Evolutionary conservation across 2,329 filamentous ascomycete genomes (phyloP).

Genomic region (Penicillium sp.): DNA sequence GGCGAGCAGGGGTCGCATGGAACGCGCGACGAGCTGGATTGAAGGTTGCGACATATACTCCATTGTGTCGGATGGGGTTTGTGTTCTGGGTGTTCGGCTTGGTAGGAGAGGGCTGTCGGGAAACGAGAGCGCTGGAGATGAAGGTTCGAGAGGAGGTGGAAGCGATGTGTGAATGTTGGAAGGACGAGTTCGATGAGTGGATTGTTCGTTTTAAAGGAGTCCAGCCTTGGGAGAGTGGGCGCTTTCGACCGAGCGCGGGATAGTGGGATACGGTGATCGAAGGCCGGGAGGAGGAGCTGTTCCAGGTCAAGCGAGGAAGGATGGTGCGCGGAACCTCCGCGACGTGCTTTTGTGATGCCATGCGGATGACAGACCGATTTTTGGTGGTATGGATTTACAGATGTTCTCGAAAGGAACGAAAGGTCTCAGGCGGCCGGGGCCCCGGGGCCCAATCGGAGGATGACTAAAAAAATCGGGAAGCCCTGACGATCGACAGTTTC

Average conservation of each 20-base stretch:
- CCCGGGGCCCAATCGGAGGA: conserved; percentile 2
- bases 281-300: conserved; percentile 37
- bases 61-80: conserved; percentile 47
- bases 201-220: conserved; percentile 24
- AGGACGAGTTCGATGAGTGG: conserved; percentile 12
- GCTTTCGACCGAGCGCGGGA: conserved; percentile 25
- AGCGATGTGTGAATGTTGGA: conserved; percentile 16
- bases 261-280: conserved; percentile 31
- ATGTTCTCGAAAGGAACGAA: not conserved
- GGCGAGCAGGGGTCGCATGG: conserved; percentile 63
- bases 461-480: conserved; percentile 8
- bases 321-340: conserved; percentile 46
- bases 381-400: not conserved
- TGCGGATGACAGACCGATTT: conserved; percentile 20
- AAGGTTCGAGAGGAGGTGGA: conserved; percentile 16
- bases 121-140: conserved; percentile 19
- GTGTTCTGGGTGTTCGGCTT: conserved; percentile 17
- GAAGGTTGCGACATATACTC: conserved; percentile 49
- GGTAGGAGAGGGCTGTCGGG: conserved; percentile 21
- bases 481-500: conserved; percentile 1
- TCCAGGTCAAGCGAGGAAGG: conserved; percentile 46
- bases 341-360: conserved; percentile 45
- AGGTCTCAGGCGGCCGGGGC: not conserved
- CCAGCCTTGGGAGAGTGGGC: conserved; percentile 24
- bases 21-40: conserved; percentile 51